Conservation (phyloP, 1,284 basidiomycete species). For the Cryptococcus sp. region DNA sequence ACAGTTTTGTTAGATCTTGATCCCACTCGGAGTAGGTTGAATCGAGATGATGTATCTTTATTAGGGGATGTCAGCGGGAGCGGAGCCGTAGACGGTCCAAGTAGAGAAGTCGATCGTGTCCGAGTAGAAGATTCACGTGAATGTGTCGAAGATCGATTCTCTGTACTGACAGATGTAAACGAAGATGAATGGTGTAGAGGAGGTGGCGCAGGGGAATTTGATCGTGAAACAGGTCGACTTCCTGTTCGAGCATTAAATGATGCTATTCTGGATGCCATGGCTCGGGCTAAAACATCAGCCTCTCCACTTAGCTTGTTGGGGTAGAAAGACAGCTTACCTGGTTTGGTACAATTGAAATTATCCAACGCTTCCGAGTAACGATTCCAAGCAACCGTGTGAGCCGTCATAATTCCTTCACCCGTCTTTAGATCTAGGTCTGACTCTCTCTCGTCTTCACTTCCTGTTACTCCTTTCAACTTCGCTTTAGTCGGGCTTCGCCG, state of each 20-base stretch:
- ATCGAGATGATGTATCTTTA: slow-evolving; percentile 4
- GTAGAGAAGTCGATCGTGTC: slow-evolving; percentile 2
- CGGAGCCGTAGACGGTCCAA: not conserved
- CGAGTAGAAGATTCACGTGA: not conserved
- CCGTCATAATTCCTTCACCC: slow-evolving; percentile 22
- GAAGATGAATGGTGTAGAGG: slow-evolving; percentile 1
- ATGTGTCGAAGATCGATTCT: not conserved
- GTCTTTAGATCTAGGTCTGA: slow-evolving; percentile 2
- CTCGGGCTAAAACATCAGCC: not conserved
- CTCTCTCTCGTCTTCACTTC: not conserved
- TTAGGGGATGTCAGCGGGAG: slow-evolving; percentile 1
- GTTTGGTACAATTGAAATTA: slow-evolving; percentile 26
- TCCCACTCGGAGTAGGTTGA: slow-evolving; percentile 2
- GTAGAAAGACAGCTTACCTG: slow-evolving; percentile 16
- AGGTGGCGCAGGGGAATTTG: not conserved
- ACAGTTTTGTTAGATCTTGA: not conserved
- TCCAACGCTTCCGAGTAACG: slow-evolving; percentile 34
- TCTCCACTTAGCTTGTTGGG: not conserved
- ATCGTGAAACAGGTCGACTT: slow-evolving; percentile 11
- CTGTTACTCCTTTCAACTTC: not conserved
- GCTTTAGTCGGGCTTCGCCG: not conserved
- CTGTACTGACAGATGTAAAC: not conserved
- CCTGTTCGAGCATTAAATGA: slow-evolving; percentile 18
- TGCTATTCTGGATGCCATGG: slow-evolving; percentile 1
- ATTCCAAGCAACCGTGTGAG: slow-evolving; percentile 28